phyloP scores from a whole-genome alignment of 805 yeast species.

The Saturnispora sanitii region DNA sequence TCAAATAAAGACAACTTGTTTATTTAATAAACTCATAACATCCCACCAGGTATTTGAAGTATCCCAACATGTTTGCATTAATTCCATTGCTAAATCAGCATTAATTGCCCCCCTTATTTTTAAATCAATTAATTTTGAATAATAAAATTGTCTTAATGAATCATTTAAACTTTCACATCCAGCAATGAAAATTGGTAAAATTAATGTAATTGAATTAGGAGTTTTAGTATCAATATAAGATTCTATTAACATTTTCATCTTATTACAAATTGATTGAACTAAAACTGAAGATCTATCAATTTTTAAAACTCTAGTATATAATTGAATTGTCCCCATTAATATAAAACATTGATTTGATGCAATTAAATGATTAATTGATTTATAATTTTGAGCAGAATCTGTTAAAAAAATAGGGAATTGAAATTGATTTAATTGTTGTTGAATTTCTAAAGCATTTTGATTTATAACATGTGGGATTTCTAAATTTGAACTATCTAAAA shows the following conservation, averaged over 20 bases:
- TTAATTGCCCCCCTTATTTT: conserved; percentile 32
- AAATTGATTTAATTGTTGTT: conserved; percentile 24
- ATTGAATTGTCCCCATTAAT: conserved; percentile 43
- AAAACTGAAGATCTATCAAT: conserved; percentile 36
- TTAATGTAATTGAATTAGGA: conserved; percentile 45
- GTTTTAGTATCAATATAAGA: conserved; percentile 34
- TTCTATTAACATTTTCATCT: conserved; percentile 30
- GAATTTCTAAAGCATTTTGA: conserved; percentile 33
- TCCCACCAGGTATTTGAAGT: conserved; percentile 43
- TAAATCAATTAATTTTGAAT: conserved; percentile 32
- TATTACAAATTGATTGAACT: conserved; percentile 39
- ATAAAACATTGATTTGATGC: conserved; percentile 45
- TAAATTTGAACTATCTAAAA: conserved; percentile 10
- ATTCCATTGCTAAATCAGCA: conserved; percentile 24
- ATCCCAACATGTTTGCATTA: conserved; percentile 47
- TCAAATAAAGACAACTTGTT: conserved; percentile 37
- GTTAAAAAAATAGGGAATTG: conserved; percentile 13
- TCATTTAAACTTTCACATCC: conserved; percentile 46
- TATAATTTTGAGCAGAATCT: conserved; percentile 3
- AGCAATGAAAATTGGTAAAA: conserved; percentile 46
- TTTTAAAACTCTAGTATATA: conserved; percentile 45
- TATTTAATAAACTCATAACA: conserved; percentile 32
- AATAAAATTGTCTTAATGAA: conserved; percentile 28
- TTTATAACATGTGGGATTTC: conserved; percentile 15
- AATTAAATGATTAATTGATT: conserved; percentile 23